phyloP scores from a whole-genome alignment of 495 filamentous ascomycete species.

The Alectoria sarmentosa region DNA sequence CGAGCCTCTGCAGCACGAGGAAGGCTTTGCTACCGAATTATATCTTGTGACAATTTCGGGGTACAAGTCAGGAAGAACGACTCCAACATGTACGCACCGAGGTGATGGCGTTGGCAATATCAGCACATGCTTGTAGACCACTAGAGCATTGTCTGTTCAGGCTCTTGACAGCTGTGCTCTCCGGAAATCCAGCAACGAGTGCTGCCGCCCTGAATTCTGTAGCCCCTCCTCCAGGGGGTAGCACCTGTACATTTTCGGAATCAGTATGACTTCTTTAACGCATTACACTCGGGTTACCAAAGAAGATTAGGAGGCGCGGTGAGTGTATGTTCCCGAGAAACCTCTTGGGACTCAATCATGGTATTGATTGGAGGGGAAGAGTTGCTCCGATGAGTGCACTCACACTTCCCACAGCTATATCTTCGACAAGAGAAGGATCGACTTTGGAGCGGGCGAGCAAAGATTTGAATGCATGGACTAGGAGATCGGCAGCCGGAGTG shows the following conservation, averaged over 20 bases:
- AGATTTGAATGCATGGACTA: conserved; percentile 73
- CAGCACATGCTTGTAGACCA: conserved; percentile 82
- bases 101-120: conserved; percentile 85
- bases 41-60: background rate
- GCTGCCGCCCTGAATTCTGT: conserved; percentile 94
- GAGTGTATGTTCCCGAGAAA: too few relatives aligned
- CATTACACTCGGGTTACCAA: too few relatives aligned
- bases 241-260: too few relatives aligned
- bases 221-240: conserved; percentile 88
- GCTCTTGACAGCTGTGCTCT: conserved; percentile 68
- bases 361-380: too few relatives aligned
- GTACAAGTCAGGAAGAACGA: background rate
- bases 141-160: conserved; percentile 90
- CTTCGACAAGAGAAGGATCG: conserved; percentile 77
- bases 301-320: too few relatives aligned
- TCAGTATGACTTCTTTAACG: too few relatives aligned
- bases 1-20: background rate
- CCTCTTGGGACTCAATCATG: too few relatives aligned
- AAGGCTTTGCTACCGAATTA: background rate
- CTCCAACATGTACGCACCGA: conserved; percentile 32
- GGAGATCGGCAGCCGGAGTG: conserved; percentile 75
- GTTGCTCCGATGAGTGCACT: too few relatives aligned
- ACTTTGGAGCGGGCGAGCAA: conserved; percentile 79
- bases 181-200: conserved; percentile 87
- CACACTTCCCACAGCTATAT: conserved; percentile 90